Percentiles rank a stretch among this genome's conserved stretches.
Evolutionary conservation across 2,329 filamentous ascomycete genomes (phyloP).

Genomic region (Claviceps sp.): DNA sequence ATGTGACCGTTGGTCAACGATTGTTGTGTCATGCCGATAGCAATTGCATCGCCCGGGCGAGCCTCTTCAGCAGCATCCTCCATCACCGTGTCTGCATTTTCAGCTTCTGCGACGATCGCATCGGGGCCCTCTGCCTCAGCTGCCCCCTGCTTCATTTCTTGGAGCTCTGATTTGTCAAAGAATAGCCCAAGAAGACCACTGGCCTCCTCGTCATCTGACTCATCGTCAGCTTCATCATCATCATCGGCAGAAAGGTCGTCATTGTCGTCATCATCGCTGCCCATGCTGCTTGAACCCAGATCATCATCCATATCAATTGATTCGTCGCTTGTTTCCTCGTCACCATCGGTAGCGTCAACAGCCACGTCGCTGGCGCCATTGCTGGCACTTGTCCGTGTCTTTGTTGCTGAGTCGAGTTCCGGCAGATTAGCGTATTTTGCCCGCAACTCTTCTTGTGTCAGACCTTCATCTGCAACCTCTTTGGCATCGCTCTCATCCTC

Average conservation of each 20-base stretch:
- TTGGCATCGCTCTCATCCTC: slow-evolving; percentile 44
- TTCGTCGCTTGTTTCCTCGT: slow-evolving; percentile 45
- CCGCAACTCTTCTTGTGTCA: slow-evolving; percentile 56
- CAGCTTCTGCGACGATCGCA: slow-evolving; percentile 7
- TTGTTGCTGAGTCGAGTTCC: slow-evolving; percentile 19
- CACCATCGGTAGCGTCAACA: slow-evolving; percentile 16
- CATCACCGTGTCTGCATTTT: slow-evolving; percentile 12
- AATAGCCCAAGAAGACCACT: slow-evolving; percentile 41
- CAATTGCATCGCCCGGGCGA: background rate
- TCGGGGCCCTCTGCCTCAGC: slow-evolving; percentile 8
- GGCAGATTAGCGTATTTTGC: slow-evolving; percentile 57
- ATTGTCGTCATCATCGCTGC: slow-evolving; percentile 23
- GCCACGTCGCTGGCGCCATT: slow-evolving; percentile 12
- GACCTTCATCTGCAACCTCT: slow-evolving; percentile 44
- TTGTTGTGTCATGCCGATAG: background rate
- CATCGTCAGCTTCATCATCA: slow-evolving; percentile 32
- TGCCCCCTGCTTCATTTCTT: slow-evolving; percentile 33
- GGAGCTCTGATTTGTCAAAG: slow-evolving; percentile 45
- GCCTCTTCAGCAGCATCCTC: background rate
- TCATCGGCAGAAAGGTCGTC: slow-evolving; percentile 23
- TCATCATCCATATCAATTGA: slow-evolving; percentile 59
- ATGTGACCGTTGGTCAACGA: background rate
- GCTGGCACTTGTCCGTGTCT: slow-evolving; percentile 11
- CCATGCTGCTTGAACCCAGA: slow-evolving; percentile 43
- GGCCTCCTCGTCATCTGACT: slow-evolving; percentile 27